phyloP scores from a whole-genome alignment of 169 alveolate genomes.

The Pseudocohnilembus persalinus region DNA sequence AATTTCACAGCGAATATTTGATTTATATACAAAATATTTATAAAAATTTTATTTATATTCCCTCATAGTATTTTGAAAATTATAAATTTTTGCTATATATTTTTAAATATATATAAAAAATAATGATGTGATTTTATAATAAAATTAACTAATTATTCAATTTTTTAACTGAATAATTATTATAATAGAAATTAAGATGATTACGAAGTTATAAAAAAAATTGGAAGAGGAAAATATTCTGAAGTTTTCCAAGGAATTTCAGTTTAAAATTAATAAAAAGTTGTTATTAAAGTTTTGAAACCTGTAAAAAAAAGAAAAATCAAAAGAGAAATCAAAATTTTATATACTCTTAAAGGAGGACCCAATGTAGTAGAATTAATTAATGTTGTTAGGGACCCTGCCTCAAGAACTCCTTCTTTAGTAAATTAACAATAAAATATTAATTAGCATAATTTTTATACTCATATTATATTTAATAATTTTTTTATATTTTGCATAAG shows the following conservation, averaged over 20 bases:
- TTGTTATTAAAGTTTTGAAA: conserved; percentile 95
- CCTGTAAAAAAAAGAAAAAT: conserved; percentile 97
- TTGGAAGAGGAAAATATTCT: conserved; percentile 99
- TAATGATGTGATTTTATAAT: conserved; percentile 1
- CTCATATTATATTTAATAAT: conserved; percentile 7
- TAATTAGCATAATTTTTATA: background rate
- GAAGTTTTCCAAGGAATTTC: conserved; percentile 96
- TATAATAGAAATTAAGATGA: conserved; percentile 80
- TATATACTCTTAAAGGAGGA: conserved; percentile 95
- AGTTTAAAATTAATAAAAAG: conserved; percentile 71
- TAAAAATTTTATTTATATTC: background rate
- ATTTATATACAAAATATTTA: background rate
- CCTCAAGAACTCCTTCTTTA: conserved; percentile 94
- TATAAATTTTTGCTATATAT: too few species aligned
- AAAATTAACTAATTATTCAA: background rate
- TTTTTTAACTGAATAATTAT: background rate
- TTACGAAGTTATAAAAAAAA: conserved; percentile 94
- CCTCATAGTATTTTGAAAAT: background rate
- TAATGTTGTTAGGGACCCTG: conserved; percentile 97
- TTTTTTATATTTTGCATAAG: background rate
- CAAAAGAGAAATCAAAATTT: conserved; percentile 96
- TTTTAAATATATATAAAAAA: too few species aligned
- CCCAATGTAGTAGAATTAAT: conserved; percentile 93
- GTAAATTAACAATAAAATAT: conserved; percentile 22
- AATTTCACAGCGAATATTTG: background rate